phyloP scores from a whole-genome alignment of 1,139 yeast genomes.

The Magnusiomyces fungicola region DNA sequence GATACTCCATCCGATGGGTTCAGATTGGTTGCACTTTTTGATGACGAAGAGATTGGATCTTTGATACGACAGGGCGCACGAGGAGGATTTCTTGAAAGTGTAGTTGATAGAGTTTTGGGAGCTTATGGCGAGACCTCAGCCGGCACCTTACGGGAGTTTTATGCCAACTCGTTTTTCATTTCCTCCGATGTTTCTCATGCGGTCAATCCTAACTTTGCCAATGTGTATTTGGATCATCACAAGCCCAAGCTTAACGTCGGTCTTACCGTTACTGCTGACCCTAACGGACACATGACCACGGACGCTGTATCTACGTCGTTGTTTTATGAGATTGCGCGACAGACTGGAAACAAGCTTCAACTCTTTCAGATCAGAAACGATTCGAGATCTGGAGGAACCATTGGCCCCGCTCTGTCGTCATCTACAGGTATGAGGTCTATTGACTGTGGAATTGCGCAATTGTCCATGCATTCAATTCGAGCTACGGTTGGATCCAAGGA shows the following conservation, averaged over 20 bases:
- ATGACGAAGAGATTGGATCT: conserved; percentile 92
- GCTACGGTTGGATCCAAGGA: conserved; percentile 91
- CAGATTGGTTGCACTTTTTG: conserved; percentile 71
- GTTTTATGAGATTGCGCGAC: conserved; percentile 54
- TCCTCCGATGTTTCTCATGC: conserved; percentile 97
- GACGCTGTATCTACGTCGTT: conserved; percentile 65
- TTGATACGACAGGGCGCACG: conserved; percentile 92
- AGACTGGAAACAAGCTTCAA: conserved; percentile 57
- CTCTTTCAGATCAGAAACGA: conserved; percentile 63
- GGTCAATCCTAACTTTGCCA: conserved; percentile 78
- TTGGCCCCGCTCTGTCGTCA: conserved; percentile 85
- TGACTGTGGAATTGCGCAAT: conserved; percentile 87
- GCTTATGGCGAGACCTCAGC: conserved; percentile 43
- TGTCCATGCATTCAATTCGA: conserved; percentile 92
- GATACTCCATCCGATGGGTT: conserved; percentile 48
- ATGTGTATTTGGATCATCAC: conserved; percentile 61
- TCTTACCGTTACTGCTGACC: conserved; percentile 59
- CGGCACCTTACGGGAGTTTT: conserved; percentile 31
- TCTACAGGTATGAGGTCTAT: conserved; percentile 82
- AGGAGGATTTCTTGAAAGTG: conserved; percentile 75
- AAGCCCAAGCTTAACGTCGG: conserved; percentile 77
- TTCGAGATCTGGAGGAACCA: conserved; percentile 91
- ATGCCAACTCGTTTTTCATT: conserved; percentile 67
- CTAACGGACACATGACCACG: conserved; percentile 76
- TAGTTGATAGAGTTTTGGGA: conserved; percentile 58